A percentile compares a stretch with the other conserved stretches of the same genome.
Evolutionary conservation across 148 eudicot genomes (phyloP).

Genomic region (Heliosperma pusillum): DNA sequence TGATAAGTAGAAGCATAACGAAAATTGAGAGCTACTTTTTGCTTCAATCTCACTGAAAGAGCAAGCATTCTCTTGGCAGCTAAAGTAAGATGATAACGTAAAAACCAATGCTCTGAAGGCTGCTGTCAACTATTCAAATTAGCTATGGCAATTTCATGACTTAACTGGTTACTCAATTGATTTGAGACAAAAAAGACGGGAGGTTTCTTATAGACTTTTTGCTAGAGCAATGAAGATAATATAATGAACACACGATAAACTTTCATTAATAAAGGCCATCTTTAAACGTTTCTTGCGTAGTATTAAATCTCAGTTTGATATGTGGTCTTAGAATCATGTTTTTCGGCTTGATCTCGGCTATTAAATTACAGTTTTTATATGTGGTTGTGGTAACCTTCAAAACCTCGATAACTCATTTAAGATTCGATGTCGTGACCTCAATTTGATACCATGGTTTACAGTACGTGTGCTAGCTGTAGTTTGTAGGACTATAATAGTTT

Average conservation of each 20-base stretch:
- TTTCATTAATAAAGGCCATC: neutral
- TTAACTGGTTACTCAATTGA: too few relatives aligned
- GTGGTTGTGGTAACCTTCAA: too few relatives aligned
- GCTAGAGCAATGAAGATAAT: neutral
- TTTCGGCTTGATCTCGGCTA: too few relatives aligned
- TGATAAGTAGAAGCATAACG: constrained; percentile 6
- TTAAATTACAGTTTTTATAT: too few relatives aligned
- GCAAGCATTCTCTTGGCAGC: neutral
- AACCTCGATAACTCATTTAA: too few relatives aligned
- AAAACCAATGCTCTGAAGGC: neutral
- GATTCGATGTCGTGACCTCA: too few relatives aligned
- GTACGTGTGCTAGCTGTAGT: neutral
- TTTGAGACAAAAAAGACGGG: too few relatives aligned
- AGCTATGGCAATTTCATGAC: neutral
- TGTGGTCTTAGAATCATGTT: too few relatives aligned
- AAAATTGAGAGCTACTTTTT: neutral
- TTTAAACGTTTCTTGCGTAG: too few relatives aligned
- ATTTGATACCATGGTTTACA: neutral
- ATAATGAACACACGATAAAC: neutral
- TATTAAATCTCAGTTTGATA: too few relatives aligned
- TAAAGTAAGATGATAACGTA: neutral
- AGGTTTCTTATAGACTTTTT: too few relatives aligned
- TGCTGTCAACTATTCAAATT: neutral
- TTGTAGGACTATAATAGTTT: neutral
- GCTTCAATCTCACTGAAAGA: neutral